These are phyloP conservation scores for Cercospora janseana DNA, from an alignment of 2,329 filamentous ascomycete genomes.

Conservation along the genomic window DNA sequence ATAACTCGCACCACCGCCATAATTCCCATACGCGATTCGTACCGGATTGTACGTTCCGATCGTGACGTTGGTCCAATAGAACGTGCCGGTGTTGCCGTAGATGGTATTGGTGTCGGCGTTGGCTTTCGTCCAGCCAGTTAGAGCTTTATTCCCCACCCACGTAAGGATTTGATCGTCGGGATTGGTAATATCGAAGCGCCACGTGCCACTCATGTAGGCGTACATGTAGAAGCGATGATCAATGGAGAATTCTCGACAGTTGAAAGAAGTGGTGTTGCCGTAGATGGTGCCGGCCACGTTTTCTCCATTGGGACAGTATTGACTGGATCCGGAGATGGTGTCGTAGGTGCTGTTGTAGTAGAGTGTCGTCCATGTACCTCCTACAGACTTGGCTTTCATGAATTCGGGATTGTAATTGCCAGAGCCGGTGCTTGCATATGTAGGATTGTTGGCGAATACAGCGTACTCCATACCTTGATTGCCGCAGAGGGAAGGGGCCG, in stretches of 20 bases:
- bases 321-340: slow-evolving; percentile 10
- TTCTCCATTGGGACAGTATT: background rate
- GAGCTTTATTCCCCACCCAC: slow-evolving; percentile 15
- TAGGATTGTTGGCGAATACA: slow-evolving; percentile 17
- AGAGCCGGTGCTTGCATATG: slow-evolving; percentile 4
- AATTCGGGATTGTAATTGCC: slow-evolving; percentile 15
- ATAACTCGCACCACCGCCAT: slow-evolving; percentile 14
- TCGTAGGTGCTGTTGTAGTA: slow-evolving; percentile 12
- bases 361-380: slow-evolving; percentile 15
- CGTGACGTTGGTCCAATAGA: background rate
- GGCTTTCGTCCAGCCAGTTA: slow-evolving; percentile 16
- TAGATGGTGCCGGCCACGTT: slow-evolving; percentile 8
- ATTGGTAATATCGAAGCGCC: slow-evolving; percentile 5
- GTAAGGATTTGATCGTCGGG: slow-evolving; percentile 14
- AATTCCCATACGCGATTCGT: slow-evolving; percentile 12
- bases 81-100: background rate
- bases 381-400: slow-evolving; percentile 10
- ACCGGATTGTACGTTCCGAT: slow-evolving; percentile 13
- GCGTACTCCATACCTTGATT: slow-evolving; percentile 22
- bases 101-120: background rate
- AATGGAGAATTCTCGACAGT: slow-evolving; percentile 16
- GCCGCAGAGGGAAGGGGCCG: slow-evolving; percentile 16
- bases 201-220: slow-evolving; percentile 11
- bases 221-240: slow-evolving; percentile 20
- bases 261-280: slow-evolving; percentile 2